These are phyloP conservation scores for Pilobolus umbonatus DNA, from an alignment of 192 early-diverging fungal genomes.

Conservation along the genomic window DNA sequence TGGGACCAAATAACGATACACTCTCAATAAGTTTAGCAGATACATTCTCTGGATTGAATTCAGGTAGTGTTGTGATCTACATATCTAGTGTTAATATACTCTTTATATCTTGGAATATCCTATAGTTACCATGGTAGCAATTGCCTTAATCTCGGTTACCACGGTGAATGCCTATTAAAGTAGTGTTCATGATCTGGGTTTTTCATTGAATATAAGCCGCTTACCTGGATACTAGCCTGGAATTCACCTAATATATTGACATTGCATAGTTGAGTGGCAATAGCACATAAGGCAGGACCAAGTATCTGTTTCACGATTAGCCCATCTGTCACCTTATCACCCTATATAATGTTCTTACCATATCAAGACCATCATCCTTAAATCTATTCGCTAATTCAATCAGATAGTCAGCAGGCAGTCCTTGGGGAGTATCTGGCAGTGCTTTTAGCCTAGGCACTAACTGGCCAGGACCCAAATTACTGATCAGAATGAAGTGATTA, in stretches of 20 bases:
- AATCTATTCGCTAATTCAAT: constrained; percentile 54
- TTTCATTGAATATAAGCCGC: constrained; percentile 50
- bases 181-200: too few species aligned
- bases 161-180: background rate
- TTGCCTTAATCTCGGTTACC: background rate
- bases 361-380: constrained; percentile 58
- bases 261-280: constrained; percentile 43
- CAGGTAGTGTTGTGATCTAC: constrained; percentile 27
- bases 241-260: constrained; percentile 49
- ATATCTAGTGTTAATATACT: background rate
- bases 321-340: too few species aligned
- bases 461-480: constrained; percentile 39
- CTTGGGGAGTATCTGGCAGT: constrained; percentile 52
- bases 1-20: constrained; percentile 70
- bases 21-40: constrained; percentile 55
- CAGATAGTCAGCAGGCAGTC: constrained; percentile 62
- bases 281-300: constrained; percentile 42
- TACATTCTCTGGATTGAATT: constrained; percentile 53
- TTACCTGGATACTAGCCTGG: constrained; percentile 43
- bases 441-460: constrained; percentile 44
- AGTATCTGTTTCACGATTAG: constrained; percentile 46
- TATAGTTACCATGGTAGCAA: background rate
- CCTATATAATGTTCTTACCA: constrained; percentile 32
- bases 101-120: too few species aligned
- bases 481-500: background rate